A percentile compares a stretch with the other conserved stretches of the same genome.
Conservation (phyloP, 805 yeast genomes). For the Myxozyma kluyveri region DNA sequence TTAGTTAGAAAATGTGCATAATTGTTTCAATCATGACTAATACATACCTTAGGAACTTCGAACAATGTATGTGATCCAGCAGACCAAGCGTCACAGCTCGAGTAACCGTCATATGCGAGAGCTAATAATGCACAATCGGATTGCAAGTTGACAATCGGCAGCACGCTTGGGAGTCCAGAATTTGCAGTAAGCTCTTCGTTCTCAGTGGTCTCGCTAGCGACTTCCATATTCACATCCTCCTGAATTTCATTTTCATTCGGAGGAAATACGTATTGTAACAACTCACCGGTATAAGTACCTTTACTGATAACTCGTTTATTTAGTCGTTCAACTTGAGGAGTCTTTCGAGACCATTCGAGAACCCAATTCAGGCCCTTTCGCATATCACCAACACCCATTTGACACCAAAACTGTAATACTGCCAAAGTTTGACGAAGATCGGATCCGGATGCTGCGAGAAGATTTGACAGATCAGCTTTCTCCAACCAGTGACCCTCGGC, state of each 20-base stretch:
- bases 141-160: not conserved
- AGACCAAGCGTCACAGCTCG: conserved; percentile 18
- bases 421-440: conserved; percentile 33
- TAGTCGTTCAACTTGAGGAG: not conserved
- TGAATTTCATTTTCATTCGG: not conserved
- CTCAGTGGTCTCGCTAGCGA: conserved; percentile 1
- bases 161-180: not conserved
- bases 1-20: not conserved
- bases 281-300: conserved; percentile 6
- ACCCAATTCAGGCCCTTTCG: conserved; percentile 27
- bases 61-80: conserved; percentile 9
- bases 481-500: conserved; percentile 40
- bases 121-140: conserved; percentile 4
- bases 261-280: conserved; percentile 4
- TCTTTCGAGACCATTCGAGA: conserved; percentile 1
- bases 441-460: conserved; percentile 18
- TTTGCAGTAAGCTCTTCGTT: not conserved
- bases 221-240: not conserved
- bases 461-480: conserved; percentile 20
- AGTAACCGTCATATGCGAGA: conserved; percentile 8
- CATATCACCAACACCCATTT: conserved; percentile 31
- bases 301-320: conserved; percentile 20
- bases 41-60: conserved; percentile 21
- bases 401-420: conserved; percentile 33
- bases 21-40: not conserved